Evolutionary conservation across 2,329 filamentous ascomycete species (phyloP).

Genomic region (Monosporascus sp.): DNA sequence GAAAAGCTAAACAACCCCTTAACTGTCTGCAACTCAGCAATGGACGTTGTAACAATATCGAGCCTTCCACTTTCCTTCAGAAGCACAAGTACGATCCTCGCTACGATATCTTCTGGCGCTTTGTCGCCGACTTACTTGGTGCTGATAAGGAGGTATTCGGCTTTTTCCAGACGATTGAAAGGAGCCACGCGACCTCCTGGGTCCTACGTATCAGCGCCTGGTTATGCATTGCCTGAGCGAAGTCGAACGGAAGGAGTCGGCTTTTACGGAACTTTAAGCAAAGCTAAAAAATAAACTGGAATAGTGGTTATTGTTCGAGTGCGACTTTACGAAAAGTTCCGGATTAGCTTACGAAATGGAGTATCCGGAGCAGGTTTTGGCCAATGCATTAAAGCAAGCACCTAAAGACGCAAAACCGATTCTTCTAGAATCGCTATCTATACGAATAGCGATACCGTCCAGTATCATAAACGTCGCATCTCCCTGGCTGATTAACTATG

Average conservation of each 20-base stretch:
- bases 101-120: constrained; percentile 37
- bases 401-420: too few species aligned
- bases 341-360: too few species aligned
- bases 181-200: constrained; percentile 30
- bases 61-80: constrained; percentile 21
- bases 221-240: constrained; percentile 33
- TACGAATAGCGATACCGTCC: too few species aligned
- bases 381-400: too few species aligned
- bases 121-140: constrained; percentile 33
- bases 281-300: too few species aligned
- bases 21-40: constrained; percentile 7
- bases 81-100: constrained; percentile 31
- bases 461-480: too few species aligned
- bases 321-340: too few species aligned
- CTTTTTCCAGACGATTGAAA: constrained; percentile 28
- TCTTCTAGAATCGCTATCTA: too few species aligned
- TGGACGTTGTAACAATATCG: not conserved
- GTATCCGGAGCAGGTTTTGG: too few species aligned
- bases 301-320: too few species aligned
- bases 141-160: constrained; percentile 2
- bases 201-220: constrained; percentile 31
- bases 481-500: too few species aligned
- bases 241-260: not conserved
- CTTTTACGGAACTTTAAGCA: too few species aligned
- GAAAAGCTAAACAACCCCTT: constrained; percentile 14